phyloP scores from a whole-genome alignment of 345 rosid species.

The thale cress (Arabidopsis thaliana) region TAIR10.1 NC_003070.9:28061001-28061500 shows the following conservation, averaged over 20 bases:
- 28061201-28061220: constrained; percentile 32
- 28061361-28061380: constrained; percentile 37
- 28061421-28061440: constrained; percentile 29
- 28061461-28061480: constrained; percentile 31
- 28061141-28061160: background rate
- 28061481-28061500: constrained; percentile 41
- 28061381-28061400: constrained; percentile 35
- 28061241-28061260: constrained; percentile 27
- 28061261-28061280: constrained; percentile 39
- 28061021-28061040: background rate
- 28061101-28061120: background rate
- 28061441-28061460: constrained; percentile 12
- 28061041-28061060: background rate
- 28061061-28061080: background rate
- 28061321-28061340: constrained; percentile 37
- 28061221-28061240: constrained; percentile 10
- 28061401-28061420: constrained; percentile 44
- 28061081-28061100: background rate
- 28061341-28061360: constrained; percentile 36
- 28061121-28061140: background rate
- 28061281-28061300: constrained; percentile 59
- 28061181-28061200: constrained; percentile 34
- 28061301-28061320: constrained; percentile 48
- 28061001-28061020: background rate
- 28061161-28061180: background rate